Evolutionary conservation across 805 yeast species (phyloP).

Genomic region (Komagataella kurtzmanii): DNA sequence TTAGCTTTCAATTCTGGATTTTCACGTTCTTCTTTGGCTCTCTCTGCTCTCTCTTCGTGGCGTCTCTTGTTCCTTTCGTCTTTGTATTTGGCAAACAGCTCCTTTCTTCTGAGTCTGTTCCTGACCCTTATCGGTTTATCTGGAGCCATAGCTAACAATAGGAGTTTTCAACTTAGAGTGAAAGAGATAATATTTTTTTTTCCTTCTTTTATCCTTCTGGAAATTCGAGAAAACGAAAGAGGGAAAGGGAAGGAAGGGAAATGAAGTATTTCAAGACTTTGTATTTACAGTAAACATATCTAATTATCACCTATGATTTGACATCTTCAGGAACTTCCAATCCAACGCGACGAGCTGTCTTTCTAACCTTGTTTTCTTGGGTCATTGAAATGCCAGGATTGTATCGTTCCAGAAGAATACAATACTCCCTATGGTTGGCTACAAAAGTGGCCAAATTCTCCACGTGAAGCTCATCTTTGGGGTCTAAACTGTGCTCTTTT

Average conservation of each 20-base stretch:
- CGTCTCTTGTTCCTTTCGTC: constrained; percentile 65
- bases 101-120: constrained; percentile 73
- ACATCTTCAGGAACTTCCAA: constrained; percentile 41
- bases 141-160: constrained; percentile 18
- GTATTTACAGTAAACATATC: background rate
- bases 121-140: constrained; percentile 34
- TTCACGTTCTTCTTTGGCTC: constrained; percentile 78
- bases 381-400: constrained; percentile 73
- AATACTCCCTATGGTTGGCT: constrained; percentile 62
- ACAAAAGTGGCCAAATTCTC: constrained; percentile 51
- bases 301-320: background rate
- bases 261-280: background rate
- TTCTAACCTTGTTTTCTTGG: constrained; percentile 64
- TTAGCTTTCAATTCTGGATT: constrained; percentile 76
- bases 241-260: background rate
- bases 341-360: constrained; percentile 86
- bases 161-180: background rate
- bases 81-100: constrained; percentile 59
- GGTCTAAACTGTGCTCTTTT: constrained; percentile 9
- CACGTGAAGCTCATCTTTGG: constrained; percentile 23
- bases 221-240: background rate
- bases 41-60: constrained; percentile 62
- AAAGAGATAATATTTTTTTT: background rate
- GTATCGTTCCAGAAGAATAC: constrained; percentile 70
- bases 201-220: background rate